These are phyloP conservation scores for Betula pendula DNA, from an alignment of 306 rosid species.

Conservation along the genomic window DNA sequence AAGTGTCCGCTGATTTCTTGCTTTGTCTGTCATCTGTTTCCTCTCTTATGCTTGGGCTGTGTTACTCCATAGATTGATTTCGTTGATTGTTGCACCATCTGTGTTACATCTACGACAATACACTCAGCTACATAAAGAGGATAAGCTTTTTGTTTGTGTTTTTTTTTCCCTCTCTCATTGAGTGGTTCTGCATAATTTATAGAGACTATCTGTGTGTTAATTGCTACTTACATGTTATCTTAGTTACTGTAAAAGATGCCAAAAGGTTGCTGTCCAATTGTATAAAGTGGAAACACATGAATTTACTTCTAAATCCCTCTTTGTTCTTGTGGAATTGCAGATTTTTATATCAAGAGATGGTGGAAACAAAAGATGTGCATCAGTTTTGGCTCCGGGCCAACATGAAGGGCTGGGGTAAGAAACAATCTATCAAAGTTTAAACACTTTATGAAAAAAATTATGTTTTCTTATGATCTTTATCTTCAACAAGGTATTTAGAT, in stretches of 20 bases:
- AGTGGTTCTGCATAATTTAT: not conserved
- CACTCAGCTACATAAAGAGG: not conserved
- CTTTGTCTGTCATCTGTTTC: not conserved
- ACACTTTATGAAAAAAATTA: constrained; percentile 1
- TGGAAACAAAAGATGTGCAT: constrained; percentile 78
- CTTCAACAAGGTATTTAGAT: not conserved
- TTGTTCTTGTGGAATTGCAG: constrained; percentile 51
- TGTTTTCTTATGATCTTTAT: not conserved
- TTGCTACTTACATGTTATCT: not conserved
- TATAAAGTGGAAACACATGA: not conserved
- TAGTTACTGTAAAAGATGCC: not conserved
- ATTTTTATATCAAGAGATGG: constrained; percentile 94
- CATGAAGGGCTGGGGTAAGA: constrained; percentile 96
- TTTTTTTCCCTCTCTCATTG: no score
- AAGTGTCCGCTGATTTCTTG: not conserved
- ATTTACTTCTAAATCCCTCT: constrained; percentile 24
- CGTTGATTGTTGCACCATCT: not conserved
- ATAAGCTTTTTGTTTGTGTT: not conserved
- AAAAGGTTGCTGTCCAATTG: not conserved
- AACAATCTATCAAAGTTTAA: constrained; percentile 20
- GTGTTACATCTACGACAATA: not conserved
- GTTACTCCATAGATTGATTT: not conserved
- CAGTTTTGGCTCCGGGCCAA: constrained; percentile 99
- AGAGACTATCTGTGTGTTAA: not conserved
- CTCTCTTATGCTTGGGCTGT: not conserved